Conservation (phyloP, 805 yeast genomes). For the Wickerhamomyces canadensis region DNA sequence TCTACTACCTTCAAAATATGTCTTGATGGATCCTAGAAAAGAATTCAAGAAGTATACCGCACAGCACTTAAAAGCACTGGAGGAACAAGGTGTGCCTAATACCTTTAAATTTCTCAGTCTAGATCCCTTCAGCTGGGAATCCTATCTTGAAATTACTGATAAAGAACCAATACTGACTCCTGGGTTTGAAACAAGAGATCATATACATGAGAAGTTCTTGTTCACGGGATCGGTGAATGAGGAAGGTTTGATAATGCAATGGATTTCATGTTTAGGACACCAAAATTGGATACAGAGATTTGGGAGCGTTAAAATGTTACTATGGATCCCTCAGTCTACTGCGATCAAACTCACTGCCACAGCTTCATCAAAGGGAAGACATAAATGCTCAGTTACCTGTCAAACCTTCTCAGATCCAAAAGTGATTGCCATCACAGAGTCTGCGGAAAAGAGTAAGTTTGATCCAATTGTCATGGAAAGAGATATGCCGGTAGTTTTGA, state of each 20-base stretch:
- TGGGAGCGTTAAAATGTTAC: constrained; percentile 70
- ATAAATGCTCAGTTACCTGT: constrained; percentile 58
- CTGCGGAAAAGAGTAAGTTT: constrained; percentile 17
- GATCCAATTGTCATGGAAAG: constrained; percentile 13
- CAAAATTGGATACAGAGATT: constrained; percentile 70
- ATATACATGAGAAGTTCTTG: constrained; percentile 48
- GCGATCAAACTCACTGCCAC: constrained; percentile 59
- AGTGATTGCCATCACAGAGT: constrained; percentile 45
- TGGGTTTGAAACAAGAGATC: constrained; percentile 28
- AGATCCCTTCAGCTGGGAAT: constrained; percentile 67
- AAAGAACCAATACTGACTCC: constrained; percentile 40
- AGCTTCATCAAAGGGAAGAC: constrained; percentile 45
- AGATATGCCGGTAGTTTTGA: constrained; percentile 27
- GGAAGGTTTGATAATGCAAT: constrained; percentile 69
- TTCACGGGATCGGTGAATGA: constrained; percentile 56
- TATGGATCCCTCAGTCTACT: constrained; percentile 58
- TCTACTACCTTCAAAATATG: constrained; percentile 57
- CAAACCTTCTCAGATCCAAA: constrained; percentile 58
- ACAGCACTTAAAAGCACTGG: constrained; percentile 1
- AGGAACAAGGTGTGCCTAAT: not conserved
- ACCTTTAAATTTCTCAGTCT: constrained; percentile 29
- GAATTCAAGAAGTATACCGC: constrained; percentile 20
- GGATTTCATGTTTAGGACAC: constrained; percentile 62
- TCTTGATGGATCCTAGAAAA: constrained; percentile 51
- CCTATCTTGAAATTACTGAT: constrained; percentile 46